Percentiles rank a stretch among this genome's conserved stretches.
Conservation (phyloP, 768 basidiomycete species). For the Leccinum uliginosum region DNA sequence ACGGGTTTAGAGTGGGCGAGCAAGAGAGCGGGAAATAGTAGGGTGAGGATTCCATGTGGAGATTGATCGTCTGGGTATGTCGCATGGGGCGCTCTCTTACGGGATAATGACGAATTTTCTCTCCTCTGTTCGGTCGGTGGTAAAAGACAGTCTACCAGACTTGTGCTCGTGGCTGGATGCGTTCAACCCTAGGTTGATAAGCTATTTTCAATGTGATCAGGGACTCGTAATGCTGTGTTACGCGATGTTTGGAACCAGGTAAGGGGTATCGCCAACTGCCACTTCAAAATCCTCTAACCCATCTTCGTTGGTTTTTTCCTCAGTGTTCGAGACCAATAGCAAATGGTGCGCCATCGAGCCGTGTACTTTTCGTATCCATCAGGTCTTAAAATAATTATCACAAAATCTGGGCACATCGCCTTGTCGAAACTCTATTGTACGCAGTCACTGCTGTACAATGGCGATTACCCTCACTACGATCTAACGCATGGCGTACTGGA, state of each 20-base stretch:
- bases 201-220: neutral
- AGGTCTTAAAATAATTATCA: neutral
- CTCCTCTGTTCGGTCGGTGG: neutral
- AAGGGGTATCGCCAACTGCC: neutral
- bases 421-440: neutral
- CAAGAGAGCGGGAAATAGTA: neutral
- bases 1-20: neutral
- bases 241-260: neutral
- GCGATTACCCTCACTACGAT: neutral
- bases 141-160: neutral
- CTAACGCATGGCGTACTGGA: neutral
- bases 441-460: neutral
- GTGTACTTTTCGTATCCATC: neutral
- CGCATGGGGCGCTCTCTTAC: neutral
- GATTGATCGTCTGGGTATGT: conserved; percentile 10
- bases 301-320: neutral
- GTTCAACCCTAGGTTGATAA: neutral
- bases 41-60: neutral
- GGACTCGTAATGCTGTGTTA: neutral
- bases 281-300: neutral
- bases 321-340: neutral
- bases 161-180: neutral
- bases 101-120: neutral
- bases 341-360: neutral
- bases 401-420: neutral